Conservation (phyloP, 2,329 filamentous ascomycete species). For the Proliferodiscus dingleyae region DNA sequence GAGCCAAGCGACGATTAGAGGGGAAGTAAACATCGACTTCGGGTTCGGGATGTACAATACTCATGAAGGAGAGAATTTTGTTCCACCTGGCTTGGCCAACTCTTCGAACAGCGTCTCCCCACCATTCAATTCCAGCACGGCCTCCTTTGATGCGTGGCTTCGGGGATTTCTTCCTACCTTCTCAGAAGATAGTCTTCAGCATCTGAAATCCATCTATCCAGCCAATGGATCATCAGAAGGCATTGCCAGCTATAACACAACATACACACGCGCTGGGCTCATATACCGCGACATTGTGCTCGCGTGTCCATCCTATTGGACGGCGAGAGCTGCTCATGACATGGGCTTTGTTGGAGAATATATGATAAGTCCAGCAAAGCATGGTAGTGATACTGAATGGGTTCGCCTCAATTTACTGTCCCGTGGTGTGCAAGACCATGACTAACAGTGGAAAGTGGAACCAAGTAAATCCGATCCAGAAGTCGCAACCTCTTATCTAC, state of each 20-base stretch:
- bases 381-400: slow-evolving; percentile 53
- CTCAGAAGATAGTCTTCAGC: slow-evolving; percentile 34
- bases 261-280: slow-evolving; percentile 48
- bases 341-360: slow-evolving; percentile 55
- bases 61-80: slow-evolving; percentile 59
- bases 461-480: slow-evolving; percentile 46
- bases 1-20: slow-evolving; percentile 37
- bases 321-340: slow-evolving; percentile 39
- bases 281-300: slow-evolving; percentile 55
- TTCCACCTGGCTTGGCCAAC: slow-evolving; percentile 44
- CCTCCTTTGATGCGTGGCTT: slow-evolving; percentile 50
- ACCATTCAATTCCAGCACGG: slow-evolving; percentile 45
- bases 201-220: slow-evolving; percentile 44
- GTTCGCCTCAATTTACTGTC: slow-evolving; percentile 32
- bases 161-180: slow-evolving; percentile 48
- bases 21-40: slow-evolving; percentile 40
- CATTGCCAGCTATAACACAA: slow-evolving; percentile 43
- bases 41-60: slow-evolving; percentile 56
- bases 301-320: slow-evolving; percentile 56
- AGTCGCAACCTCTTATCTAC: slow-evolving; percentile 49
- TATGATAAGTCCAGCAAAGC: slow-evolving; percentile 52
- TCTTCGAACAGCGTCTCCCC: slow-evolving; percentile 29
- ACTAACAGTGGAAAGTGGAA: slow-evolving; percentile 45
- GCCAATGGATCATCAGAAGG: slow-evolving; percentile 39
- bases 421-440: not conserved